These are phyloP conservation scores for Gossypium anomalum DNA, from an alignment of 345 rosid genomes.

Conservation along the genomic window DNA sequence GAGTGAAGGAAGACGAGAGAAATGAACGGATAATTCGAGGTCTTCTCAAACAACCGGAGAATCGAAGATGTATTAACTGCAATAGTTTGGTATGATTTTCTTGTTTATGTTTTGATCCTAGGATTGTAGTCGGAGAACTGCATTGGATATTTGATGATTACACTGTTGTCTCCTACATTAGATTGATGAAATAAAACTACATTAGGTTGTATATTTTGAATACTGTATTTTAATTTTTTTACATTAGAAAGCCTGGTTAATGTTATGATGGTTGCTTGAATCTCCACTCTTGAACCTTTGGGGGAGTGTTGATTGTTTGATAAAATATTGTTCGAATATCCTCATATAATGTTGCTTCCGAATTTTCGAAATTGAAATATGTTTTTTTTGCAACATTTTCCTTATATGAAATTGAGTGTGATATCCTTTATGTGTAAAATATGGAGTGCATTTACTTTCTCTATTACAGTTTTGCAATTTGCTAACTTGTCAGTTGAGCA, in stretches of 20 bases:
- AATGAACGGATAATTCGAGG: conserved; percentile 80
- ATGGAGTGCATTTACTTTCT: neutral
- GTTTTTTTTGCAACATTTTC: neutral
- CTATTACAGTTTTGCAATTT: neutral
- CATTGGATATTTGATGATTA: neutral
- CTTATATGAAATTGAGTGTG: neutral
- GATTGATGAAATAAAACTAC: neutral
- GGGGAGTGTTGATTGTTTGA: neutral
- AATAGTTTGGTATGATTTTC: conserved; percentile 63
- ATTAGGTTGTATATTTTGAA: neutral
- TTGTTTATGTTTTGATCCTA: conserved; percentile 11
- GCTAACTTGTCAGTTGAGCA: conserved; percentile 33
- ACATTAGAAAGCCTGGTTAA: neutral
- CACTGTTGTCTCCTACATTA: neutral
- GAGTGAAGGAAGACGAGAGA: conserved; percentile 82
- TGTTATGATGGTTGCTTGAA: neutral
- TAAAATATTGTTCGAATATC: neutral
- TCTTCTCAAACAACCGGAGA: conserved; percentile 80
- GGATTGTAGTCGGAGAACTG: conserved; percentile 1
- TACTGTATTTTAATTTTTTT: neutral
- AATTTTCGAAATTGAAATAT: neutral
- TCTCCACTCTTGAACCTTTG: neutral
- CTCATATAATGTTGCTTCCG: neutral
- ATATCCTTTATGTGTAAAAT: neutral
- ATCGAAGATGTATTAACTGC: conserved; percentile 90